A percentile compares a stretch with the other conserved stretches of the same genome.
These are phyloP conservation scores for Colletotrichum sp. DNA, from an alignment of 2,329 filamentous ascomycete genomes.

Conservation along the genomic window DNA sequence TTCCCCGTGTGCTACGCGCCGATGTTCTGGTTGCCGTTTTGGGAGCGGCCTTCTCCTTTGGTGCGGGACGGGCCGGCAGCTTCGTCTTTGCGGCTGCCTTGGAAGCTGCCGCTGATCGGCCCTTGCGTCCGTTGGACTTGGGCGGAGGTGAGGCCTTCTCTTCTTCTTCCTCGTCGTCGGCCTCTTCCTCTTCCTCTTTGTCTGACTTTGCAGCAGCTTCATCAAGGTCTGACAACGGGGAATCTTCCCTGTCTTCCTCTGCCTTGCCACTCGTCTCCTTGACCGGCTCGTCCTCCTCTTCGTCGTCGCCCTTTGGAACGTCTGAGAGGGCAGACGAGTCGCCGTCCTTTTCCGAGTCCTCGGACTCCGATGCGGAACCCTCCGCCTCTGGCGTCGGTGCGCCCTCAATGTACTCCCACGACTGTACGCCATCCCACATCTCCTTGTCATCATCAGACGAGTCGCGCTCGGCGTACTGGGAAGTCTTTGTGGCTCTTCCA, in stretches of 20 bases:
- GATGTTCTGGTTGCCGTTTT: constrained; percentile 7
- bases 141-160: constrained; percentile 13
- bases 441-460: constrained; percentile 64
- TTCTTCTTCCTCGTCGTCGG: constrained; percentile 18
- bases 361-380: neutral
- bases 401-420: constrained; percentile 59
- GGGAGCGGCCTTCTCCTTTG: constrained; percentile 18
- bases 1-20: constrained; percentile 24
- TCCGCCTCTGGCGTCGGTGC: constrained; percentile 28
- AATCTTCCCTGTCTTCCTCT: constrained; percentile 20
- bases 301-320: constrained; percentile 4
- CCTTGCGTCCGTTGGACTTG: constrained; percentile 19
- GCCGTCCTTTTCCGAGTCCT: constrained; percentile 16
- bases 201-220: constrained; percentile 18
- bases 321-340: constrained; percentile 11
- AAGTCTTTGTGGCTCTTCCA: constrained; percentile 44
- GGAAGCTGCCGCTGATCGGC: constrained; percentile 4
- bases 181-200: constrained; percentile 22
- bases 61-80: constrained; percentile 19
- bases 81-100: constrained; percentile 12
- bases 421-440: constrained; percentile 64
- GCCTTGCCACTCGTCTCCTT: constrained; percentile 17
- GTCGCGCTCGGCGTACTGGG: constrained; percentile 61
- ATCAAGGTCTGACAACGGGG: constrained; percentile 11
- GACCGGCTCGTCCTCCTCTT: constrained; percentile 20